Evolutionary conservation across 2,329 filamentous ascomycete species (phyloP).

Genomic region (Calonectria honghensis): DNA sequence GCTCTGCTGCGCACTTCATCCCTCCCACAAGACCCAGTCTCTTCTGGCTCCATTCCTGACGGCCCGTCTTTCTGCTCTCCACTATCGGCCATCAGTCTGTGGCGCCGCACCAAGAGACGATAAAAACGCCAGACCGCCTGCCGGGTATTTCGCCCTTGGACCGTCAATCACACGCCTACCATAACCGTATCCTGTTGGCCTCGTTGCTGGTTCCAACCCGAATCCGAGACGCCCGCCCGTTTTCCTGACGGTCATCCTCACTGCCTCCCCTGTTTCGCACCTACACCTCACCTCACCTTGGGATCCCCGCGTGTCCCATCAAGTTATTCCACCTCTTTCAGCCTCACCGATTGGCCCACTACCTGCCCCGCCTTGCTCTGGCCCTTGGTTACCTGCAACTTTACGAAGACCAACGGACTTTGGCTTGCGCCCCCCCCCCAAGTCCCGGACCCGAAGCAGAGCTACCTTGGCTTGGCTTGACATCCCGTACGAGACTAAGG

Average conservation of each 20-base stretch:
- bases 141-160: constrained; percentile 35
- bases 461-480: constrained; percentile 12
- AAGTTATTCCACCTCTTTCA: constrained; percentile 21
- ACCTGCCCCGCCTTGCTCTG: constrained; percentile 31
- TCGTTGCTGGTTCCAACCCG: constrained; percentile 32
- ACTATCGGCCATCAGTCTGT: constrained; percentile 46
- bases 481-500: constrained; percentile 3
- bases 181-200: constrained; percentile 42
- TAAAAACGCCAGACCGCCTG: constrained; percentile 54
- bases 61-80: constrained; percentile 39
- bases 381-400: constrained; percentile 24
- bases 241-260: constrained; percentile 16
- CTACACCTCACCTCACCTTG: constrained; percentile 25
- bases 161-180: constrained; percentile 42
- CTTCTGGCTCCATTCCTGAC: constrained; percentile 34
- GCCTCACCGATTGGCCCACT: constrained; percentile 32
- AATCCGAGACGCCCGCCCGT: constrained; percentile 10
- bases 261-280: not conserved
- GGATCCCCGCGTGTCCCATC: constrained; percentile 13
- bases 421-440: constrained; percentile 23
- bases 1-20: constrained; percentile 20
- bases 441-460: constrained; percentile 27
- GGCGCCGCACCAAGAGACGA: constrained; percentile 50
- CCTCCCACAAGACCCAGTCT: constrained; percentile 18
- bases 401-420: constrained; percentile 32